These are phyloP conservation scores for Cardamine occulta DNA, from an alignment of 345 rosid species.

Conservation along the genomic window DNA sequence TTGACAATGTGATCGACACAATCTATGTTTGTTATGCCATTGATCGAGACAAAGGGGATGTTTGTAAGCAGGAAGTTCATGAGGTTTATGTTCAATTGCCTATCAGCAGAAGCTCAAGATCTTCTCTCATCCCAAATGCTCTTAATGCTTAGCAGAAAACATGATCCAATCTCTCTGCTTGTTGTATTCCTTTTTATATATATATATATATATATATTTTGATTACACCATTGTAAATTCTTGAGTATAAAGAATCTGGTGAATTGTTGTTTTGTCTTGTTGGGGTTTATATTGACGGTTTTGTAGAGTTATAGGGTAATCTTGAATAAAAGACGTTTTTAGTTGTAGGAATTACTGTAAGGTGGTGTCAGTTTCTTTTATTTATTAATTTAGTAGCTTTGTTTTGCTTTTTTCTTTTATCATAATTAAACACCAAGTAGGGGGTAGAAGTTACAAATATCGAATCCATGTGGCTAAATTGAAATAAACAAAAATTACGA, in stretches of 20 bases:
- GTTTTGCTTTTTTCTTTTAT: background rate
- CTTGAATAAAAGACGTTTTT: slow-evolving; percentile 15
- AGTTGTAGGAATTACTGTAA: slow-evolving; percentile 4
- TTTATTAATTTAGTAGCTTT: background rate
- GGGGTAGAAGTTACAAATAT: background rate
- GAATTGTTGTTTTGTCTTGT: slow-evolving; percentile 9
- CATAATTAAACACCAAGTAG: background rate
- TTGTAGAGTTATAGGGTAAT: background rate
- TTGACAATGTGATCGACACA: slow-evolving; percentile 85
- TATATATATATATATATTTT: background rate
- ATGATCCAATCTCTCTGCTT: slow-evolving; percentile 11
- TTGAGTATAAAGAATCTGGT: slow-evolving; percentile 29
- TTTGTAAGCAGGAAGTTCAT: slow-evolving; percentile 80
- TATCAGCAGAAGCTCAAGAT: slow-evolving; percentile 61
- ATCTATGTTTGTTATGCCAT: slow-evolving; percentile 82
- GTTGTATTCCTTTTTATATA: slow-evolving; percentile 19
- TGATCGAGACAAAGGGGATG: slow-evolving; percentile 85
- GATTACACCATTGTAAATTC: slow-evolving; percentile 38
- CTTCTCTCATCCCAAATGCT: slow-evolving; percentile 45
- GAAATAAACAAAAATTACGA: background rate
- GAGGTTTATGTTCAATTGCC: slow-evolving; percentile 85
- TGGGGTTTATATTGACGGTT: slow-evolving; percentile 22
- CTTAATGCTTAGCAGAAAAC: slow-evolving; percentile 46
- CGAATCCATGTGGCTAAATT: background rate
- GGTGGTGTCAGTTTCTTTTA: background rate